Conservation (phyloP, 139 green algal species). For the Volvox reticuliferus region DNA sequence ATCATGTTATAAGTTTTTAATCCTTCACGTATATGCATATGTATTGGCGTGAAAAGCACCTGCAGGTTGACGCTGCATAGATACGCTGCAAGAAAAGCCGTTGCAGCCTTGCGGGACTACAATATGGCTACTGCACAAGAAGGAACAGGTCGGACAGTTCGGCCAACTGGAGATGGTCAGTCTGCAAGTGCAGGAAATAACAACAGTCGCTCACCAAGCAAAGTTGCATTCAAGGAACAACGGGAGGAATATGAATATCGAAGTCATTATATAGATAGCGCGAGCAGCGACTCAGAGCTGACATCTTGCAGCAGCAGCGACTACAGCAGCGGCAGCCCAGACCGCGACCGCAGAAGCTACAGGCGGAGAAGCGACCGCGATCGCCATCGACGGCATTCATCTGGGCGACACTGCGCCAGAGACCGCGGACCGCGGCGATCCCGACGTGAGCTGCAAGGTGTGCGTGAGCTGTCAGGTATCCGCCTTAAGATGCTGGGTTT, state of each 20-base stretch:
- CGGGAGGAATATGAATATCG: conserved; percentile 8
- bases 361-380: background rate
- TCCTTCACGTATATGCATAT: no score
- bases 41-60: no score
- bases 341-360: background rate
- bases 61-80: no score
- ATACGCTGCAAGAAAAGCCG: no score
- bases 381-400: background rate
- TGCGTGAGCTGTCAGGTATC: background rate
- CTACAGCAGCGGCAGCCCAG: background rate
- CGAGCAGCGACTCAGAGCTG: background rate
- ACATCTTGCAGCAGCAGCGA: background rate
- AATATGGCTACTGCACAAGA: no score
- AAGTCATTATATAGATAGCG: background rate
- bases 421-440: background rate
- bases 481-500: background rate
- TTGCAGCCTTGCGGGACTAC: no score
- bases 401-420: background rate
- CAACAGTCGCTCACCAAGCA: background rate
- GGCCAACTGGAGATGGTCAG: no score
- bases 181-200: background rate
- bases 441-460: background rate
- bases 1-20: no score
- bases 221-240: conserved; percentile 8
- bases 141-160: no score